These are phyloP conservation scores for Misopates orontium DNA, from an alignment of 257 asterid species.

Conservation along the genomic window DNA sequence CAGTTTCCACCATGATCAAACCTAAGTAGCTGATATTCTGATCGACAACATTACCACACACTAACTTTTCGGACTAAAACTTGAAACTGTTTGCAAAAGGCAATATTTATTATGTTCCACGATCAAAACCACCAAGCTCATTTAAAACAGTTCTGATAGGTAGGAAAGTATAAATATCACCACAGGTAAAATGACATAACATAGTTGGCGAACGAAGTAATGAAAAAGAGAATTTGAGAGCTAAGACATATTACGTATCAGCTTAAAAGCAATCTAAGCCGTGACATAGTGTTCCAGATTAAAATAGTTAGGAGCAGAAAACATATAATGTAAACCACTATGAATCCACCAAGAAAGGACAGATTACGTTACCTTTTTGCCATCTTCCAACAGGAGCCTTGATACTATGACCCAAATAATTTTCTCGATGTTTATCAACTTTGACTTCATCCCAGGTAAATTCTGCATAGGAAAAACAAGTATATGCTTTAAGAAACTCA, in stretches of 20 bases:
- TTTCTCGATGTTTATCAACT: conserved; percentile 92
- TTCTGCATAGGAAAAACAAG: conserved; percentile 51
- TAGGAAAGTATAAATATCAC: no score
- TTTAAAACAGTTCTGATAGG: no score
- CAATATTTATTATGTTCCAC: background rate
- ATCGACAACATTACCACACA: background rate
- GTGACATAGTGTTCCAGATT: background rate
- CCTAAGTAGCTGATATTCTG: background rate
- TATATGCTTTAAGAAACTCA: background rate
- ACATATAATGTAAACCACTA: background rate
- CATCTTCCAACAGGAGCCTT: conserved; percentile 99
- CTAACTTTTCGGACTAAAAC: background rate
- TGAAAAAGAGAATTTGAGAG: background rate
- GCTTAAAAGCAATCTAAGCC: background rate
- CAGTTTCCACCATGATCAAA: background rate
- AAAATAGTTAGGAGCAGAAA: background rate
- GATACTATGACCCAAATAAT: conserved; percentile 90
- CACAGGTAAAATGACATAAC: no score
- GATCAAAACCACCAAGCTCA: background rate
- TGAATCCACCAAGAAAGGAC: background rate
- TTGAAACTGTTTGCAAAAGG: background rate
- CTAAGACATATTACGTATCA: background rate
- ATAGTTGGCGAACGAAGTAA: no score
- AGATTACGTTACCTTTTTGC: conserved; percentile 78
- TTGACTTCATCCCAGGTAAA: conserved; percentile 97